Evolutionary conservation across 1,139 yeast genomes (phyloP).

Genomic region (Meyerozyma elateridarum): DNA sequence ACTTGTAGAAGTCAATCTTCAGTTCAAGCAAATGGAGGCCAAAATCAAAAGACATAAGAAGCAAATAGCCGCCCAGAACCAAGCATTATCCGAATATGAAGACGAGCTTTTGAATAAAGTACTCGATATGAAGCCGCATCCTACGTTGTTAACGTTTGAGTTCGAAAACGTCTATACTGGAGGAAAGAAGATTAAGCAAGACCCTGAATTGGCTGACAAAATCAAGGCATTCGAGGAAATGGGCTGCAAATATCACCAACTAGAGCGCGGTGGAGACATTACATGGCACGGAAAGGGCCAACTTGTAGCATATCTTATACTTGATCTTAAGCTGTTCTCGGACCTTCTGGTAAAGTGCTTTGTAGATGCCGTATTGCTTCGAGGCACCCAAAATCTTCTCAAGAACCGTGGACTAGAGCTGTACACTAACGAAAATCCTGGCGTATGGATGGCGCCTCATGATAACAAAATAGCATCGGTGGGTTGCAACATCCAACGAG

Average conservation of each 20-base stretch:
- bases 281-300: conserved; percentile 98
- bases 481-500: conserved; percentile 81
- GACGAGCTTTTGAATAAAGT: conserved; percentile 39
- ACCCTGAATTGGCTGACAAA: conserved; percentile 30
- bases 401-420: conserved; percentile 42
- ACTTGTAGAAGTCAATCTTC: conserved; percentile 58
- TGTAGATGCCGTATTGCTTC: conserved; percentile 64
- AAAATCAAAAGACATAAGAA: conserved; percentile 40
- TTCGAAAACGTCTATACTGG: conserved; percentile 84
- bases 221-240: conserved; percentile 36
- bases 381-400: conserved; percentile 54
- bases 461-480: conserved; percentile 77
- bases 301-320: conserved; percentile 74
- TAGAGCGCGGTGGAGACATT: conserved; percentile 93
- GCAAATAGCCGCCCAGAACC: conserved; percentile 36
- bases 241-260: conserved; percentile 55
- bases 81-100: conserved; percentile 43
- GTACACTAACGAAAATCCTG: conserved; percentile 65
- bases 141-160: conserved; percentile 71
- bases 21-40: conserved; percentile 51
- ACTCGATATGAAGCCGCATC: conserved; percentile 51
- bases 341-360: conserved; percentile 68
- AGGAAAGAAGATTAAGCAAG: conserved; percentile 69
- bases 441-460: conserved; percentile 63
- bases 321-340: conserved; percentile 64